Evolutionary conservation across 1,139 yeast species (phyloP).

Genomic region (Saccharomyces hybrid): DNA sequence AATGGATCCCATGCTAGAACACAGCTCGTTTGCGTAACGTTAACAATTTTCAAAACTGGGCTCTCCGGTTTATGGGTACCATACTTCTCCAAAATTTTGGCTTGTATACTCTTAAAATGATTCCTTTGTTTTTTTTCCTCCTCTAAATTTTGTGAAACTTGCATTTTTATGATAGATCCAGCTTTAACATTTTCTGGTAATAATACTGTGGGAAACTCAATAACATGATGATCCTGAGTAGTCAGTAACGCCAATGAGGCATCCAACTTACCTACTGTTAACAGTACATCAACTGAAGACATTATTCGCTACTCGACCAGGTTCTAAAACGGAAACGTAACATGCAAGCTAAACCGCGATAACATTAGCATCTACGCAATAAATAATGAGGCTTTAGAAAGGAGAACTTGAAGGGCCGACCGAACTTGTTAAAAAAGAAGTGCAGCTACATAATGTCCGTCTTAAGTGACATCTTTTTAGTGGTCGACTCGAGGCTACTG

Average conservation of each 20-base stretch:
- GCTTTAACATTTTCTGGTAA: conserved; percentile 87
- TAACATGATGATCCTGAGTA: conserved; percentile 87
- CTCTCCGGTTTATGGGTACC: conserved; percentile 65
- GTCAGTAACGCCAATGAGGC: conserved; percentile 87
- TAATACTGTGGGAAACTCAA: conserved; percentile 90
- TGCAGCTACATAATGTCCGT: not conserved
- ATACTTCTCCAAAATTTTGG: conserved; percentile 61
- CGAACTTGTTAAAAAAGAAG: not conserved
- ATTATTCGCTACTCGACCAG: conserved; percentile 4
- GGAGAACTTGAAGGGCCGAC: not conserved
- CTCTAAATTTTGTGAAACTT: conserved; percentile 71
- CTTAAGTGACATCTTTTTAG: not conserved
- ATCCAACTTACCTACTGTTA: conserved; percentile 92
- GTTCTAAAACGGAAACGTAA: not conserved
- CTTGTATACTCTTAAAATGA: conserved; percentile 59
- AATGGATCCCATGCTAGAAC: conserved; percentile 91
- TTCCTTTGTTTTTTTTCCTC: conserved; percentile 55
- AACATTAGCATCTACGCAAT: not conserved
- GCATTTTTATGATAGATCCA: conserved; percentile 86
- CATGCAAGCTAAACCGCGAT: not conserved
- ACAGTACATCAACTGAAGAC: conserved; percentile 46
- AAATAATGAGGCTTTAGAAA: not conserved
- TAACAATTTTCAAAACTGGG: conserved; percentile 65
- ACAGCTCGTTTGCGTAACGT: conserved; percentile 89
- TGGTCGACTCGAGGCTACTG: not conserved